Base-by-base conservation (phyloP, 2,329 filamentous ascomycete genomes). In the Alternaria longipes region DNA sequence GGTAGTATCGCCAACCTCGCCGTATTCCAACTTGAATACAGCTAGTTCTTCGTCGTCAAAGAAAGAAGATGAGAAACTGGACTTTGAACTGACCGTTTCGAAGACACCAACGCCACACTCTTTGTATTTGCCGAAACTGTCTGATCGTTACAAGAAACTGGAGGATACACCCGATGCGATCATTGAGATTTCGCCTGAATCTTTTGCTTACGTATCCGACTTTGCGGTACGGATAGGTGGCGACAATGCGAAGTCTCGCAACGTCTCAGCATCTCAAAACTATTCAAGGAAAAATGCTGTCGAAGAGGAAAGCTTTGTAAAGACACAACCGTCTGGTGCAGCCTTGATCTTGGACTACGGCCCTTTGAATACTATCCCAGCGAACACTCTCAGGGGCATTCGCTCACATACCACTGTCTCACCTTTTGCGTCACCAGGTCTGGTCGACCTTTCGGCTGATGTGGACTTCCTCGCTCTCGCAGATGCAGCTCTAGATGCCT, bases 281-380 rank as follows among this genome's bases (percentile, higher is more conserved):
- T 65, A 26, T 20, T 55, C 73, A 5, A 62, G 67, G 6, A 36
- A 36, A 20, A 18, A 63, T 66, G 40, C 64, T 66, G 38, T 51
- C 18, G 54, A 55, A 22, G 44, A 66, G 36, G 56, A 64, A 1
- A 26, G 59, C 2, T 72, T 83, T 6, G 81, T 84, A 0, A 94
- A 92, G 74, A 68, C 83, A 0, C 76, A 75, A 1, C 89, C 94
- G 1, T 90, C 89, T 0, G 95, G 95, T 51, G 95, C 94, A 8
- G 95, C 94, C 1, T 84, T 99, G n/a, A 92, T 99, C 69, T 88
- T 99, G 46, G 95, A 99, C 81, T 99, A 99, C 80, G 95, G 95
- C 18, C 91, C 94, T 5, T 80, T 88, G 3, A 84, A 89, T 59
- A 91, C 87, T 0, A 89, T 99, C 50, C 95, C 95, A 3, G 84